Base-by-base conservation (phyloP, 2,329 filamentous ascomycete species). In the Apiospora phragmitis region DNA sequence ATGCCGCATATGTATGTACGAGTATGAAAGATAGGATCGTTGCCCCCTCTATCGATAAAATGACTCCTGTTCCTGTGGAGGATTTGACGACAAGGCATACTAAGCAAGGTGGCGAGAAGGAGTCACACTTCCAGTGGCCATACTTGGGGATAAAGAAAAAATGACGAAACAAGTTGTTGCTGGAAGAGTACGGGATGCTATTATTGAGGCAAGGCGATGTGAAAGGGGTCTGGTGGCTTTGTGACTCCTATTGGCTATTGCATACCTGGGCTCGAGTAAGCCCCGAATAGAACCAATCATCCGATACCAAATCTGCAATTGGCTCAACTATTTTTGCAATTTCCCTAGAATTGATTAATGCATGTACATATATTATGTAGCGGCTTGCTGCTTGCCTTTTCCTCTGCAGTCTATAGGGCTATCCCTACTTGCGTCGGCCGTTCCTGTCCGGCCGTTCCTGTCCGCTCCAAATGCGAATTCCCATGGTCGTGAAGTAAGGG, bases 251-350 rank as follows among this genome's bases (percentile, higher is more conserved):
- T 45, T n/a, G n/a, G 14, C 43, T 42, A 51, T 18, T 59, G 51
- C 51, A 59, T 55, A 32, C 26, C 49, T 55, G 49, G 51, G 29
- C 35, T 59, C 29, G 29, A 59, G 51, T 7, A 55, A 32, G 29
- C 35, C 16, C 51, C 26, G 51, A 21, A n/a, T 11, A 32, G 16
- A n/a, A 18, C 51, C 55, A 62, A 62, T 62, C 55, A 62, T 62
- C 55, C 38, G 18, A 35, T 38, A 62, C 55, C 55, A n/a, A 62
- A 62, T n/a, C 55, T 62, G 55, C 55, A n/a, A 62, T 62, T 62
- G 55, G 55, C 32, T 62, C 32, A 38, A 18, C 55, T 38, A 62
- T 38, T 62, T 62, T 62, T 62, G 55, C 32, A 62, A 62, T 62
- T 62, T 62, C 55, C 55, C 32, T 62, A 62, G 21, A 62, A 38